Evolutionary conservation across 331 rosid species (phyloP).

Genomic region (Stylosanthes scabra): DNA sequence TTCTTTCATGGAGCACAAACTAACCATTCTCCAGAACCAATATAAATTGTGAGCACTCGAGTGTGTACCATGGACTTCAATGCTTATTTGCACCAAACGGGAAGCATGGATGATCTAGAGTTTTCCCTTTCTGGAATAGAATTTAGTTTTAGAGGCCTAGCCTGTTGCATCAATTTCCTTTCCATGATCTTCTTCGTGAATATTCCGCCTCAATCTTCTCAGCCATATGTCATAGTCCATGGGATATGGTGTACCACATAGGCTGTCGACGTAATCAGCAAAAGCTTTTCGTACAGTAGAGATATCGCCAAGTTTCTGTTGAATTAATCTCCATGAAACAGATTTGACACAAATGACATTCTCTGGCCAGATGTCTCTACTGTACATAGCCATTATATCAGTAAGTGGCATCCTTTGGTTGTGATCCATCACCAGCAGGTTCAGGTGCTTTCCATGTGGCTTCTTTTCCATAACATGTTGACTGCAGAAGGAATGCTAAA

Average conservation of each 20-base stretch:
- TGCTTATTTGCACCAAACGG: slow-evolving; percentile 44
- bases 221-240: slow-evolving; percentile 94
- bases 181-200: slow-evolving; percentile 81
- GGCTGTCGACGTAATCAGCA: slow-evolving; percentile 96
- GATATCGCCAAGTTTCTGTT: slow-evolving; percentile 92
- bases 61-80: slow-evolving; percentile 40
- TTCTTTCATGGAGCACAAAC: slow-evolving; percentile 32
- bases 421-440: slow-evolving; percentile 53
- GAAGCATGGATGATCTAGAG: slow-evolving; percentile 39
- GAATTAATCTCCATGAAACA: slow-evolving; percentile 92
- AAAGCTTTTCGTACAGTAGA: slow-evolving; percentile 91
- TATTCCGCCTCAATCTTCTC: slow-evolving; percentile 83
- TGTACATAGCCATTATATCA: slow-evolving; percentile 51
- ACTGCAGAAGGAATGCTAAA: too few relatives aligned
- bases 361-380: too few relatives aligned
- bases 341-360: too few relatives aligned
- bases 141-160: slow-evolving; percentile 46
- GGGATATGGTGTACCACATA: slow-evolving; percentile 98
- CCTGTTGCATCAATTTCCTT: slow-evolving; percentile 77
- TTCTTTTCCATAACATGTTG: slow-evolving; percentile 74
- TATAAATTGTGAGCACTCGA: slow-evolving; percentile 40
- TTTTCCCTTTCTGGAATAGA: slow-evolving; percentile 34
- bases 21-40: slow-evolving; percentile 33
- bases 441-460: slow-evolving; percentile 61
- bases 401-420: slow-evolving; percentile 65